phyloP scores from a whole-genome alignment of 768 basidiomycete species.

The Dictyophora rubrovolvata region DNA sequence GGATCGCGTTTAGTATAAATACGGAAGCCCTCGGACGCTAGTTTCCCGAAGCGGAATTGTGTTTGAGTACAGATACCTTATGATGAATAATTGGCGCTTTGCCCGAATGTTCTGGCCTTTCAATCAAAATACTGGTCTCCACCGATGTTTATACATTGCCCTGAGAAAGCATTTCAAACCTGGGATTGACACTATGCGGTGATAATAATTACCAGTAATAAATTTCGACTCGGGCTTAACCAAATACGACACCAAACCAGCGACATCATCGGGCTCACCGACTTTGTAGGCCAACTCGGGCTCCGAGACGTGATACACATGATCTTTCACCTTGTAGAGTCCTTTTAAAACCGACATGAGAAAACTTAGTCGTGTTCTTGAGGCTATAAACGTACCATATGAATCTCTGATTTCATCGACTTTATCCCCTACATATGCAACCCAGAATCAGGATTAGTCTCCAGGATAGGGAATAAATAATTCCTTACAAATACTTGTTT shows the following conservation, averaged over 20 bases:
- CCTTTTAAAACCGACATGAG: background rate
- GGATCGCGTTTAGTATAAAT: no score
- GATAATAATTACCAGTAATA: conserved; percentile 15
- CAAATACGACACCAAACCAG: conserved; percentile 16
- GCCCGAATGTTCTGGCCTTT: no score
- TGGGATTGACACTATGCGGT: background rate
- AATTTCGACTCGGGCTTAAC: conserved; percentile 15
- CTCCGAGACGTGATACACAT: background rate
- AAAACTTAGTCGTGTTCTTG: background rate
- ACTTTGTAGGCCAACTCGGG: background rate
- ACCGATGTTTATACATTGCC: background rate
- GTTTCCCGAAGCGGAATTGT: no score
- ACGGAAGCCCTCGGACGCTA: no score
- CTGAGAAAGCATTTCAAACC: background rate
- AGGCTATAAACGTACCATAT: background rate
- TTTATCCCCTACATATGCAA: background rate
- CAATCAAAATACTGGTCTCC: background rate
- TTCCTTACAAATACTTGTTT: conserved; percentile 6
- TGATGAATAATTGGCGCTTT: no score
- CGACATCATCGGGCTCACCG: conserved; percentile 12
- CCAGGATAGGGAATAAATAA: background rate
- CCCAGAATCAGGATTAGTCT: background rate
- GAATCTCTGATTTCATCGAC: background rate
- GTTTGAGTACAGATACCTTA: no score
- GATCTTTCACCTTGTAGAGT: background rate